Evolutionary conservation across 2,329 filamentous ascomycete genomes (phyloP), one percentile per base, ranked within the genome.

Genomic region (Graphiopsis chlorocephala): DNA sequence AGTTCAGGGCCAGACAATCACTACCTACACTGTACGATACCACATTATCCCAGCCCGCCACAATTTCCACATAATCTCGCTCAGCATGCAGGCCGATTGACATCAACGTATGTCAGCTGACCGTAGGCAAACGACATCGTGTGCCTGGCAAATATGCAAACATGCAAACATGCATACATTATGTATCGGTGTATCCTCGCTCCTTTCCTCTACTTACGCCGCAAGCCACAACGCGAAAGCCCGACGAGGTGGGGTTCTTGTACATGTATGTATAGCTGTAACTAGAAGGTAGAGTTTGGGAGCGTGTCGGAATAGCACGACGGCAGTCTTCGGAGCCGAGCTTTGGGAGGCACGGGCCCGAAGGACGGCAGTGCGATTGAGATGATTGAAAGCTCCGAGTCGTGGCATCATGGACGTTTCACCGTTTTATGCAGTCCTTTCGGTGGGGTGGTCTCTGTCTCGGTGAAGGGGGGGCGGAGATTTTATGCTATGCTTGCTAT

Each of bases 251-350:
- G 38, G 38, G n/a, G 38, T 45, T 42, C 8, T 6, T 31, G 4
- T 15, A 8, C 8, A 10, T 42, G 17, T 8, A 42, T 42, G 35
- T 38, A 10, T 4, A 35, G 33, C 33, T 35, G 33, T 35, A 35
- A n/a, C n/a, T 3, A 15, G 12, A 15, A 31, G 2, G 29, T 31
- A 42, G 14, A 42, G 38, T 42, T 42, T 42, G 38, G 4, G 29
- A 31, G 38, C n/a, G 38, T 3, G 8, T n/a, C 48, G 26, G 28
- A 29, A 53, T 12, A 4, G 17, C 26, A 31, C 15, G 20, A 53
- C 50, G 50, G 50, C 50, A 29, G 50, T 31, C 17, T 31, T 53
- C 50, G 50, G 50, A 53, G 50, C 50, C 50, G 50, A 53, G 50
- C 28, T 31, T 29, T 53, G 7, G 17, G n/a, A 45, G 50, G 50